phyloP scores from a whole-genome alignment of 192 early-diverging fungal species.

The Pilobolus umbonatus region DNA sequence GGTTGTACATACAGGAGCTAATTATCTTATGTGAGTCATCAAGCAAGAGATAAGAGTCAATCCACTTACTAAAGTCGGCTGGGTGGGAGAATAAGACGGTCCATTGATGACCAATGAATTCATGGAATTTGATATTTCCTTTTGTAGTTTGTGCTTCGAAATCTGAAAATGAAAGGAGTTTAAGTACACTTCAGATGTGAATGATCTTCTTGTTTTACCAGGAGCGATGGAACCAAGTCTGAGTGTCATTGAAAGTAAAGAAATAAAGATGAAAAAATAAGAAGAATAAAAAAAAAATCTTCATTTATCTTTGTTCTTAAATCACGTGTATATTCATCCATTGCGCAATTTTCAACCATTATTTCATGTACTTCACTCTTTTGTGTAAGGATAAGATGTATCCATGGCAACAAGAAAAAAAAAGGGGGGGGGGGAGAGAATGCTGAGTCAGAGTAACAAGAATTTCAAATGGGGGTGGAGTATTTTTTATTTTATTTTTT shows the following conservation, averaged over 20 bases:
- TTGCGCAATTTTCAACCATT: no score
- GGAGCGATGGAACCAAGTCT: slow-evolving; percentile 58
- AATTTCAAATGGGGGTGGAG: no score
- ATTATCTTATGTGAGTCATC: not conserved
- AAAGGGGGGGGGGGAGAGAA: no score
- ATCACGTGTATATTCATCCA: no score
- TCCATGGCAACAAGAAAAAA: no score
- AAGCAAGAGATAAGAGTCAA: not conserved
- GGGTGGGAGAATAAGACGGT: slow-evolving; percentile 98
- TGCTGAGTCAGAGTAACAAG: no score
- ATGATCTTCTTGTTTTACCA: slow-evolving; percentile 21
- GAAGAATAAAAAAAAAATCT: no score
- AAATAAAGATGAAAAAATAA: no score
- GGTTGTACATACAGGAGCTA: slow-evolving; percentile 90
- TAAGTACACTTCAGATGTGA: not conserved
- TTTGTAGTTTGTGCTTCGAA: slow-evolving; percentile 85
- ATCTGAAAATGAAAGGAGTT: slow-evolving; percentile 31
- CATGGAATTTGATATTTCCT: slow-evolving; percentile 90
- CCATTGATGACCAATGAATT: slow-evolving; percentile 83
- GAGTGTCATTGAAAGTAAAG: slow-evolving; percentile 43
- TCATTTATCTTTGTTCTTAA: no score
- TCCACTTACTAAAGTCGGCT: slow-evolving; percentile 82
- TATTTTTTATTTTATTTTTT: no score
- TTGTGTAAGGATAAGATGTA: no score
- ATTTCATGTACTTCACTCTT: no score